Evolutionary conservation across 2,329 filamentous ascomycete genomes (phyloP).

Genomic region (Diaporthe nobilis): DNA sequence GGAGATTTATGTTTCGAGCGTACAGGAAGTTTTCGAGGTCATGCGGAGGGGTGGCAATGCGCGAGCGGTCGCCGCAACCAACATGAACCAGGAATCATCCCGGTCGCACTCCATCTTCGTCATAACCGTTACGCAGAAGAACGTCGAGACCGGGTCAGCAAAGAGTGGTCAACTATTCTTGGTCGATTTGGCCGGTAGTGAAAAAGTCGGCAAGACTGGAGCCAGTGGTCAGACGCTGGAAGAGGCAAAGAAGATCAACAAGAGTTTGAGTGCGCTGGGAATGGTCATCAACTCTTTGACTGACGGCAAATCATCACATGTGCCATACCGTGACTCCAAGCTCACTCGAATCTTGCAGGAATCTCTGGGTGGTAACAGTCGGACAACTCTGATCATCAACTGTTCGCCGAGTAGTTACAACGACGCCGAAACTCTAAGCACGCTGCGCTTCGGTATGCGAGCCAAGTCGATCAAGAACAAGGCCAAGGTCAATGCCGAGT

Average conservation of each 20-base stretch:
- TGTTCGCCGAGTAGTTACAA: constrained; percentile 99
- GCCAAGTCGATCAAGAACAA: constrained; percentile 99
- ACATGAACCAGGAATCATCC: constrained; percentile 99
- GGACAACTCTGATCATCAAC: constrained; percentile 98
- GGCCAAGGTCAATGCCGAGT: constrained; percentile 98
- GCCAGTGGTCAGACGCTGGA: constrained; percentile 97
- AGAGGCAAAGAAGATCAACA: constrained; percentile 99
- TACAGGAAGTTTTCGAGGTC: constrained; percentile 96
- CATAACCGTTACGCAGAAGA: constrained; percentile 97
- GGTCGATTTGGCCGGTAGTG: constrained; percentile 97
- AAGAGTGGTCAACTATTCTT: constrained; percentile 98
- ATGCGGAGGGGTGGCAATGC: constrained; percentile 93
- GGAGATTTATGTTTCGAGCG: constrained; percentile 95
- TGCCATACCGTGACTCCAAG: constrained; percentile 98
- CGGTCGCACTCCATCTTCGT: constrained; percentile 99
- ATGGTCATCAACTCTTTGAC: constrained; percentile 99
- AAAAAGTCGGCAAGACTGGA: constrained; percentile 98
- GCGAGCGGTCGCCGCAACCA: constrained; percentile 93
- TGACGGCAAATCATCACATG: constrained; percentile 95
- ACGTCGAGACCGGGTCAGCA: constrained; percentile 93
- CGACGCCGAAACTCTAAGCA: constrained; percentile 93
- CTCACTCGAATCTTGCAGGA: constrained; percentile 98
- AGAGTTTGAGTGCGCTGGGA: constrained; percentile 96
- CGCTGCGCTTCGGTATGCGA: constrained; percentile 92
- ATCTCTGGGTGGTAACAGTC: constrained; percentile 95